Base-by-base conservation (phyloP, 2,329 filamentous ascomycete genomes). In the Colletotrichum tabaci region DNA sequence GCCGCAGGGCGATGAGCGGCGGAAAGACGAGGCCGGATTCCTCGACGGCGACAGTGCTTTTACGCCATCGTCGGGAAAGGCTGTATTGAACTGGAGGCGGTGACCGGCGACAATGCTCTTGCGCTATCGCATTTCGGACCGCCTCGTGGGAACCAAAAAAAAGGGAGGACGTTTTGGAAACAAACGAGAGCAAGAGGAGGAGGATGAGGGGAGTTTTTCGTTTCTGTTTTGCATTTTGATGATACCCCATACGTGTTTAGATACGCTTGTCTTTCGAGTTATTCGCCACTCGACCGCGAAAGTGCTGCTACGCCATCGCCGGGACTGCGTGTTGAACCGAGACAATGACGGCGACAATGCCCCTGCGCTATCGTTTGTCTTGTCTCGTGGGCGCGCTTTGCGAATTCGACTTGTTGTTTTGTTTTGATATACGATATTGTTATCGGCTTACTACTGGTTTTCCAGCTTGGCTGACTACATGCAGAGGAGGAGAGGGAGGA, bases 301-400 rank as follows among this genome's bases (percentile, higher is more conserved):
- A 87, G 85, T 87, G 85, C 85, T 85, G 73, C 79, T 87, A 86
- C 85, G 86, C 86, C 85, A 87, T 87, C 82, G 84, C 84, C 84
- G 84, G 83, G 85, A 87, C 84, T 85, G 85, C 81, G 85, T 84
- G 82, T 86, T 83, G 79, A 80, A 85, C 84, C 82, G 85, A 84
- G 84, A 76, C 79, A 76, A 74, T 72, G 77, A 75, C 76, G 80
- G 81, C 85, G 85, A 88, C 81, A 88, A 87, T 88, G 86, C 86
- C 83, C 61, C 71, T 83, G 82, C 86, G 86, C 86, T 87, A 88
- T 88, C 84, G 85, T 80, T 74, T 12, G 77, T 81, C 77, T 77
- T 80, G 84, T 77, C 83, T 86, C 84, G 83, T 87, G 85, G 85
- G 85, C 79, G 79, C 81, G 82, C 79, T 77, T 72, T 69, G 65